Evolutionary conservation across 768 basidiomycete genomes (phyloP).

Genomic region (Lentinula detonsa): DNA sequence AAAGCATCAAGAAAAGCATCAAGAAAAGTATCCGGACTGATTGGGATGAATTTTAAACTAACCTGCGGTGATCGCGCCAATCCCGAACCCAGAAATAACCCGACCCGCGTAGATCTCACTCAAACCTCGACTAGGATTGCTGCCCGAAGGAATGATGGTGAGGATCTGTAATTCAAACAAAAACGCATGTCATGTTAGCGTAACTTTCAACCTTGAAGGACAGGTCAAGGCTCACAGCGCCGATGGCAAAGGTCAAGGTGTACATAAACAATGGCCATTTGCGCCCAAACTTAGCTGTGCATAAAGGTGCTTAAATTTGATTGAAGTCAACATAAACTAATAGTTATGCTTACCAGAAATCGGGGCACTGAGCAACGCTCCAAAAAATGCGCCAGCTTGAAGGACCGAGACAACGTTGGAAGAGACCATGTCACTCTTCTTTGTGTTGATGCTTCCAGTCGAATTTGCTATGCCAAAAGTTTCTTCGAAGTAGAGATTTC

Average conservation of each 20-base stretch:
- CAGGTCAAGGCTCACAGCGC: constrained; percentile 34
- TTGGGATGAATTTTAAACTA: constrained; percentile 48
- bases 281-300: constrained; percentile 39
- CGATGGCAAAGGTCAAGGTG: constrained; percentile 41
- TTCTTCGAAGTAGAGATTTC: constrained; percentile 38
- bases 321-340: not conserved
- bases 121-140: constrained; percentile 28
- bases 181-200: not conserved
- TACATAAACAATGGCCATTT: constrained; percentile 41
- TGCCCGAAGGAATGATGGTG: constrained; percentile 45
- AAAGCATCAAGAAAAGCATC: not conserved
- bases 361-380: constrained; percentile 47
- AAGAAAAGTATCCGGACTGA: not conserved
- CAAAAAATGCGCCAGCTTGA: constrained; percentile 62
- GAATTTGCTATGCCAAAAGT: constrained; percentile 39
- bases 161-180: constrained; percentile 47
- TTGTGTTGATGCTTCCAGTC: constrained; percentile 23
- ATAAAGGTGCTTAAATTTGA: not conserved
- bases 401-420: constrained; percentile 64
- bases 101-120: constrained; percentile 57
- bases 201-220: not conserved
- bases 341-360: constrained; percentile 29
- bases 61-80: constrained; percentile 51
- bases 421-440: constrained; percentile 29
- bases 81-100: constrained; percentile 54